A percentile compares a stretch with the other conserved stretches of the same genome.
Conservation (phyloP, 106 monocot genomes). For the Gastrodia elata region DNA sequence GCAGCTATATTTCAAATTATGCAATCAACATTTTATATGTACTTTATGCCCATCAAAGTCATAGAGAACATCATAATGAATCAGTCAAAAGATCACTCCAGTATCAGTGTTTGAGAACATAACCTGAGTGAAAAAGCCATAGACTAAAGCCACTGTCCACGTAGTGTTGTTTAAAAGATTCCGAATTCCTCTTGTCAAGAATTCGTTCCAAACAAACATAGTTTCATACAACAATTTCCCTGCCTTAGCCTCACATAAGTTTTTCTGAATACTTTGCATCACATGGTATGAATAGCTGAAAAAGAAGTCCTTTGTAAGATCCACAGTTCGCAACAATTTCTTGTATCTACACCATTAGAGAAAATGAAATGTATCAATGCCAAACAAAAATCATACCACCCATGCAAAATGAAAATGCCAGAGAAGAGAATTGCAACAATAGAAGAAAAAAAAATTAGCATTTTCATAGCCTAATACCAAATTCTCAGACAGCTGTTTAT, state of each 20-base stretch:
- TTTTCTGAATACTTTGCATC: constrained; percentile 91
- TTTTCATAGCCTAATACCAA: not conserved
- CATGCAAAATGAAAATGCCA: not conserved
- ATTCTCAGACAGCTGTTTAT: not conserved
- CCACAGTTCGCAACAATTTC: constrained; percentile 75
- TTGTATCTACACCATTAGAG: constrained; percentile 60
- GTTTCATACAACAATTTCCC: constrained; percentile 63
- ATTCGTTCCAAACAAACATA: constrained; percentile 99
- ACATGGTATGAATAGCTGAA: constrained; percentile 93
- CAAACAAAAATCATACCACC: not conserved
- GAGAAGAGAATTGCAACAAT: not conserved
- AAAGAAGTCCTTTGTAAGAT: constrained; percentile 98
- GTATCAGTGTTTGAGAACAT: not conserved
- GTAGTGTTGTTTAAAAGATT: constrained; percentile 54
- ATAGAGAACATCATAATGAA: not conserved
- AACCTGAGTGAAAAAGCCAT: constrained; percentile 97
- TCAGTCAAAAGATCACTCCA: not conserved
- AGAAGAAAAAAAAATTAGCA: not conserved
- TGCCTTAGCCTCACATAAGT: constrained; percentile 39
- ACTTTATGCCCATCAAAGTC: not conserved
- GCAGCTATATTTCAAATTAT: not conserved
- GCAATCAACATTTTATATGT: not conserved
- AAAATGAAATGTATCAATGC: constrained; percentile 7
- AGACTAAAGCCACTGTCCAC: constrained; percentile 92
- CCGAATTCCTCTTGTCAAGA: constrained; percentile 68